Conservation (phyloP, 2,329 filamentous ascomycete species). For the Pseudogymnoascus sp. region DNA sequence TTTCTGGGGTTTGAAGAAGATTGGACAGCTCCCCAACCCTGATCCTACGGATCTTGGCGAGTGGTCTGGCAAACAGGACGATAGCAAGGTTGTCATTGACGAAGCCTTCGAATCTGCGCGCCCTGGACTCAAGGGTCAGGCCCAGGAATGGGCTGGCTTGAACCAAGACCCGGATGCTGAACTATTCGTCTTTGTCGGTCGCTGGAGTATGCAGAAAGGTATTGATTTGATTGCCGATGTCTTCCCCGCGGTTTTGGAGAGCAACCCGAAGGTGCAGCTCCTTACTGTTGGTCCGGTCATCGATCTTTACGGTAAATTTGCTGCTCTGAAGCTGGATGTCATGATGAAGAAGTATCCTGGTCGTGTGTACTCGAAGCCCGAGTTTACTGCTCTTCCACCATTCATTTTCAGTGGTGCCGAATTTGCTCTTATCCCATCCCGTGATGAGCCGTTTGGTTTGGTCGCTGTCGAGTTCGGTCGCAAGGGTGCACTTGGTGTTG, state of each 20-base stretch:
- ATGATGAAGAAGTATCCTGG: conserved; percentile 61
- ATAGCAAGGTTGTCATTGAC: conserved; percentile 45
- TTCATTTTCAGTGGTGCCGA: conserved; percentile 62
- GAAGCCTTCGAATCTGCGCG: conserved; percentile 46
- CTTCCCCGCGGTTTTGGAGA: conserved; percentile 55
- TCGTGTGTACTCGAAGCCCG: conserved; percentile 59
- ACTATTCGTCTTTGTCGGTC: conserved; percentile 60
- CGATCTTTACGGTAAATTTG: conserved; percentile 61
- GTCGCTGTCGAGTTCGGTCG: conserved; percentile 63
- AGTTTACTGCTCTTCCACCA: conserved; percentile 59
- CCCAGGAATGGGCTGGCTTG: conserved; percentile 61
- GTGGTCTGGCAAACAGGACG: conserved; percentile 48
- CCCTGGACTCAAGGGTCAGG: conserved; percentile 48
- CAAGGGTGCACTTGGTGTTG: conserved; percentile 60
- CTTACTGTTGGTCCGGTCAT: conserved; percentile 59
- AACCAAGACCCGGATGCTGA: conserved; percentile 54
- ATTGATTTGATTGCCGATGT: conserved; percentile 62
- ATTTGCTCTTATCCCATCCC: conserved; percentile 60
- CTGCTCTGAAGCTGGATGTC: conserved; percentile 54
- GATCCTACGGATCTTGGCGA: conserved; percentile 50
- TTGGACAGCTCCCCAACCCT: conserved; percentile 66
- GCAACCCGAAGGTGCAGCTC: conserved; percentile 51
- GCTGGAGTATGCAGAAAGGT: conserved; percentile 64
- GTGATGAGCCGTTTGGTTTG: conserved; percentile 62
- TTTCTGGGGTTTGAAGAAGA: conserved; percentile 57